Evolutionary conservation across 2,329 filamentous ascomycete species (phyloP).

Genomic region (Talaromyces sp.): DNA sequence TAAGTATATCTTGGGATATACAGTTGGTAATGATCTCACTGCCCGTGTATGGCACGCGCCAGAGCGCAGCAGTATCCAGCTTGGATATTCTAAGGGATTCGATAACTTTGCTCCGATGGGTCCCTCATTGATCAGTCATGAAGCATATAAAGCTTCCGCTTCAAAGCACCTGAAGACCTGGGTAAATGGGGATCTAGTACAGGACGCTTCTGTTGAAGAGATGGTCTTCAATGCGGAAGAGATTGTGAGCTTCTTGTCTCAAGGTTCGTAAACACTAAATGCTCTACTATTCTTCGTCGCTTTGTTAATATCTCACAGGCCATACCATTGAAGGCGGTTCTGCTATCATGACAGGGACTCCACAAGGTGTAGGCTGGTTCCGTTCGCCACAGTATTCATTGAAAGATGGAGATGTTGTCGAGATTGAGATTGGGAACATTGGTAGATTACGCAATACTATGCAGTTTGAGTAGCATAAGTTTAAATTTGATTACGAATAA

Average conservation of each 20-base stretch:
- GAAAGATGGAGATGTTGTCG: neutral
- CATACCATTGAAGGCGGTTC: neutral
- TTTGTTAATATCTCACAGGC: no score
- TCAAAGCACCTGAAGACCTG: neutral
- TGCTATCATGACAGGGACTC: neutral
- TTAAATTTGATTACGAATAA: no score
- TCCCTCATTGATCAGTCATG: neutral
- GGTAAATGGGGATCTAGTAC: neutral
- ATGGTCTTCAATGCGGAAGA: neutral
- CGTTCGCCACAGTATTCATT: neutral
- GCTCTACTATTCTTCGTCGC: no score
- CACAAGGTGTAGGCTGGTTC: neutral
- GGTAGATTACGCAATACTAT: neutral
- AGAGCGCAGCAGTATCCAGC: neutral
- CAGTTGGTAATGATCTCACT: neutral
- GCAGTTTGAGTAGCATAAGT: neutral
- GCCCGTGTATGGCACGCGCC: neutral
- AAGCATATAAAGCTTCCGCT: neutral
- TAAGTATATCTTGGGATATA: neutral
- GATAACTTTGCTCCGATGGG: neutral
- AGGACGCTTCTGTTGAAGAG: neutral
- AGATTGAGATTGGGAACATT: neutral
- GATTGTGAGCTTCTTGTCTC: neutral
- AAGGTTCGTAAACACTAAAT: neutral
- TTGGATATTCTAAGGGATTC: neutral